A percentile compares a stretch with the other conserved stretches of the same genome.
Evolutionary conservation across 805 yeast species (phyloP).

Genomic region (Scheffersomyces spartinae): DNA sequence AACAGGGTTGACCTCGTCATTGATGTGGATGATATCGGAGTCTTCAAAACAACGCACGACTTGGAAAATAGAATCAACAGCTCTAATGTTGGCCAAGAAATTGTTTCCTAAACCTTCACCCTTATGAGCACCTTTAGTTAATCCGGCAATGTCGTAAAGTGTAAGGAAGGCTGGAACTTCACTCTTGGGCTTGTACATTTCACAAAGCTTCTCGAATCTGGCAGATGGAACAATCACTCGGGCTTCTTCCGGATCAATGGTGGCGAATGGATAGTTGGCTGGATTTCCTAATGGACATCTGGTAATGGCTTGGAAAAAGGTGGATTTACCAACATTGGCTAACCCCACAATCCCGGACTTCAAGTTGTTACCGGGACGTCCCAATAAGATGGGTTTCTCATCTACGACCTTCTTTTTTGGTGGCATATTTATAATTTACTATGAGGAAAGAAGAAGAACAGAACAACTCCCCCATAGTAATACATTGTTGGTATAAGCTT

Average conservation of each 20-base stretch:
- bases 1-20: constrained; percentile 50
- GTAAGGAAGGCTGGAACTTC: constrained; percentile 45
- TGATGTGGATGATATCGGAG: constrained; percentile 57
- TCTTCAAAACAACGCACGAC: constrained; percentile 56
- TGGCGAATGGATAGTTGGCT: constrained; percentile 64
- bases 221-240: constrained; percentile 40
- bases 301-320: constrained; percentile 35
- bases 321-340: constrained; percentile 47
- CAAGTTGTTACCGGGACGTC: constrained; percentile 53
- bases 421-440: constrained; percentile 52
- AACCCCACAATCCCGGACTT: constrained; percentile 47
- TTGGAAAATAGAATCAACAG: constrained; percentile 63
- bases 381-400: constrained; percentile 66
- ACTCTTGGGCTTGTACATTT: constrained; percentile 37
- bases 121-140: constrained; percentile 47
- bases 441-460: too few species aligned
- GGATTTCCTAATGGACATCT: constrained; percentile 42
- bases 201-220: constrained; percentile 35
- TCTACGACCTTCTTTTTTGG: constrained; percentile 57
- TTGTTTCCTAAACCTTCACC: constrained; percentile 73
- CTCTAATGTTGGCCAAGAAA: constrained; percentile 54
- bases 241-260: constrained; percentile 65
- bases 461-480: too few species aligned
- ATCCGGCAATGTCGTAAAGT: constrained; percentile 60
- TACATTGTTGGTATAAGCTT: too few species aligned